Base-by-base conservation (phyloP, 1,284 basidiomycete genomes). In the Ceratobasidium sp. region DNA sequence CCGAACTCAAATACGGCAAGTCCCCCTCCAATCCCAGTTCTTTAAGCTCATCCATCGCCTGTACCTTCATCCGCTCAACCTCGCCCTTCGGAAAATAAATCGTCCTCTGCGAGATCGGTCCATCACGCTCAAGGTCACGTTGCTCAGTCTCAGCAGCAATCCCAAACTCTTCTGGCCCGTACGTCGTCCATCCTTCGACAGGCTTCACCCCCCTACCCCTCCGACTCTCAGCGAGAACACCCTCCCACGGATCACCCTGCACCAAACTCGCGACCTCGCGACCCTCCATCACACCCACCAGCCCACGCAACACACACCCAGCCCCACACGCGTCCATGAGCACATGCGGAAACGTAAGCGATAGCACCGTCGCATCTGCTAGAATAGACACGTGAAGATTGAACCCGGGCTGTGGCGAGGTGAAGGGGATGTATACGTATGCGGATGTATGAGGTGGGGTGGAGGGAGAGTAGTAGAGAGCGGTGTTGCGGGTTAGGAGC, bases 311-410 rank as follows among this genome's bases (percentile, higher is more conserved):
- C 28, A 76, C 46, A 9, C 46, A 12, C 3, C 61, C 13, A 9
- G 44, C 72, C 2, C 49, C 61, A 13, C 46, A 63, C 7, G 61
- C 72, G 49, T 76, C 72, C 72, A 76, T 76, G 7, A 76, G 49
- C 0, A 76, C 53, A 26, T 76, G 72, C 7, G 72, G 72, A 13
- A 76, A 66, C 28, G 46, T 76, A 9, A 76, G 40, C 28, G 72
- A 55, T 2, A 76, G 20, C 1, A 66, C n/a, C 12, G 72, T 76
- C 3, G 72, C 72, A 20, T 76, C 72, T 28, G 28, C 4, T 2
- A 76, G 18, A 13, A 60, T 20, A 1, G 72, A 76, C 26, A 76
- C 46, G 61, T 76, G 72, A 9, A 76, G 72, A 7, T 44, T 61
- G 20, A 76, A 76, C 5, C 58, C 72, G 9, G 72, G 63, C 18